Percentiles rank a stretch among this genome's conserved stretches.
These are phyloP conservation scores for Wallacemonas collosoma DNA, from an alignment of 208 protist species.

Conservation along the genomic window DNA sequence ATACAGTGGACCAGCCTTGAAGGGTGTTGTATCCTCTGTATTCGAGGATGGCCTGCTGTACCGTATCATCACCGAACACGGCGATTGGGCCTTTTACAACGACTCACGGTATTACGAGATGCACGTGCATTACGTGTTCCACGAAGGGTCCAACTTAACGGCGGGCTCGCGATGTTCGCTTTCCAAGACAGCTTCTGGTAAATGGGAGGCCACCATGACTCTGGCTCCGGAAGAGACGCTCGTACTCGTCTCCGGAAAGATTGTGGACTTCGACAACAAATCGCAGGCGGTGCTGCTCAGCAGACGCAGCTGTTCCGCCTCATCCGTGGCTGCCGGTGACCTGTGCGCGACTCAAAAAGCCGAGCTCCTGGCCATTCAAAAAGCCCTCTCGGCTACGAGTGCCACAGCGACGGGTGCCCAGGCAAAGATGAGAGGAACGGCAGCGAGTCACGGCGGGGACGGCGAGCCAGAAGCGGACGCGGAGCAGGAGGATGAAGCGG, in stretches of 20 bases:
- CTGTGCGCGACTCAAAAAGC: slow-evolving; percentile 4
- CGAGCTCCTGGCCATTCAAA: background rate
- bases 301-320: background rate
- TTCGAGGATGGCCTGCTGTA: slow-evolving; percentile 54
- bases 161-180: slow-evolving; percentile 4
- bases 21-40: slow-evolving; percentile 47
- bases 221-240: slow-evolving; percentile 53
- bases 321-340: background rate
- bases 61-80: slow-evolving; percentile 53
- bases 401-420: too few species aligned
- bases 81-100: slow-evolving; percentile 73
- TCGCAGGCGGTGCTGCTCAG: slow-evolving; percentile 29
- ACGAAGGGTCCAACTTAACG: slow-evolving; percentile 23
- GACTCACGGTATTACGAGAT: slow-evolving; percentile 53
- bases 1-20: slow-evolving; percentile 27
- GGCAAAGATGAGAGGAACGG: slow-evolving; percentile 1
- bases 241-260: slow-evolving; percentile 41
- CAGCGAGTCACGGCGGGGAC: slow-evolving; percentile 28
- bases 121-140: slow-evolving; percentile 50
- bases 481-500: background rate
- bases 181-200: background rate
- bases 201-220: slow-evolving; percentile 35
- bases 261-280: slow-evolving; percentile 50
- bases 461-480: slow-evolving; percentile 18
- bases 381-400: slow-evolving; percentile 17